Percentiles rank a stretch among this genome's conserved stretches.
Evolutionary conservation across 108 stramenopile species (phyloP).

Genomic region (Aurantiochytrium sp.): DNA sequence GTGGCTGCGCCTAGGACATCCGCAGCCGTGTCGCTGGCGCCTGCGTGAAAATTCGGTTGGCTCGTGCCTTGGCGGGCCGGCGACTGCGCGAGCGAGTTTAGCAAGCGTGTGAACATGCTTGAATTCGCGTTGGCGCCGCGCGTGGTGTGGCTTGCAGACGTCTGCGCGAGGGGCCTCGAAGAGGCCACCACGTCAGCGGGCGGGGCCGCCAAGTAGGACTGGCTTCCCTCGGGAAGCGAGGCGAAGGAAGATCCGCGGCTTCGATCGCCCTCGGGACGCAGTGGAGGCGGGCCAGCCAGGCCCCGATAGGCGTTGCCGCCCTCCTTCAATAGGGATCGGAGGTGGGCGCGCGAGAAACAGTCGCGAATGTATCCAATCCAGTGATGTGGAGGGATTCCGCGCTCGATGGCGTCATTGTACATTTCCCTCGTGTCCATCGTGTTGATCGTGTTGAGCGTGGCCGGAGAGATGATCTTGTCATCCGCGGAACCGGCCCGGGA

Average conservation of each 20-base stretch:
- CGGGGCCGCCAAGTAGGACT: not conserved
- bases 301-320: not conserved
- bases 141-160: no score
- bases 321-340: not conserved
- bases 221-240: not conserved
- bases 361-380: slow-evolving; percentile 18
- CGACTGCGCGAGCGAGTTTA: no score
- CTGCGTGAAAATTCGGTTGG: no score
- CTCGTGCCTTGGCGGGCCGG: no score
- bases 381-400: slow-evolving; percentile 5
- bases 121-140: no score
- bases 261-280: not conserved
- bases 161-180: no score
- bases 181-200: no score
- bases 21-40: no score
- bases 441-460: slow-evolving; percentile 2
- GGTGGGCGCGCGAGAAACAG: not conserved
- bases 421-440: slow-evolving; percentile 17
- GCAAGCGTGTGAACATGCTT: no score
- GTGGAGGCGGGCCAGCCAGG: not conserved
- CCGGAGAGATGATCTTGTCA: not conserved
- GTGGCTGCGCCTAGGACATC: no score
- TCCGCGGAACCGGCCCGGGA: not conserved
- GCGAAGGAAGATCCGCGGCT: not conserved
- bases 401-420: slow-evolving; percentile 4